Base-by-base conservation (phyloP, 2,329 filamentous ascomycete species). In the Nannizziopsis barbatae region DNA sequence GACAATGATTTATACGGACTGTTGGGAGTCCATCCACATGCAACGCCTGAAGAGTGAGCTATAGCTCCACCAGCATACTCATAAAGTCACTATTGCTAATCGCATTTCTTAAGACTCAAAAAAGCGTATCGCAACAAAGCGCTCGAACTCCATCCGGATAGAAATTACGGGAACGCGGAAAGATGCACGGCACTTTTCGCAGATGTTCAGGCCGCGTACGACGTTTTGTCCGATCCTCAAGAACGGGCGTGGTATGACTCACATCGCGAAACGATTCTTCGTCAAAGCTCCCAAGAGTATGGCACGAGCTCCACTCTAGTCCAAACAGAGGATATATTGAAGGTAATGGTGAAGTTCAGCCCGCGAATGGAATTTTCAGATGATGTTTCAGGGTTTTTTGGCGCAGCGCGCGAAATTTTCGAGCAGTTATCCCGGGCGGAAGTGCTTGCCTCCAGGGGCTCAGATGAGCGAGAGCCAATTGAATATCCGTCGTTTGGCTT, bases 171-270 rank as follows among this genome's bases (percentile, higher is more conserved):
- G 58, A 83, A 95, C 61, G 81, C 84, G 52, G 87, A 93, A 59
- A 77, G 80, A 54, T 82, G 90, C 2, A 98, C 92, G 1, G 77
- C 74, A 56, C 80, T 82, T 45, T 98, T 98, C 63, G 88, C 92
- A 43, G 88, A 95, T 62, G 76, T 96, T 22, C 90, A 95, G 65
- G 77, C 88, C 32, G 92, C 92, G 41, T 94, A 98, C 64, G 87
- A 96, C 65, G 80, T 98, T n/a, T 77, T 98, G 1, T 94, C 89
- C 1, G 92, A 98, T 64, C 81, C 88, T 9, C 90, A 98, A 63
- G 92, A 98, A 65, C 80, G 92, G 57, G 84, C 89, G 30, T 98
- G 92, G 92, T 98, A 98, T 69, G 90, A 98, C 67, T 88, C 88
- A 2, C 92, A 98, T 62, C 83, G 87, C 52, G 82, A 88, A 57